Percentiles rank a stretch among this genome's conserved stretches.
Conservation (phyloP, 441 rosid species). For the Capsella rubella region DNA sequence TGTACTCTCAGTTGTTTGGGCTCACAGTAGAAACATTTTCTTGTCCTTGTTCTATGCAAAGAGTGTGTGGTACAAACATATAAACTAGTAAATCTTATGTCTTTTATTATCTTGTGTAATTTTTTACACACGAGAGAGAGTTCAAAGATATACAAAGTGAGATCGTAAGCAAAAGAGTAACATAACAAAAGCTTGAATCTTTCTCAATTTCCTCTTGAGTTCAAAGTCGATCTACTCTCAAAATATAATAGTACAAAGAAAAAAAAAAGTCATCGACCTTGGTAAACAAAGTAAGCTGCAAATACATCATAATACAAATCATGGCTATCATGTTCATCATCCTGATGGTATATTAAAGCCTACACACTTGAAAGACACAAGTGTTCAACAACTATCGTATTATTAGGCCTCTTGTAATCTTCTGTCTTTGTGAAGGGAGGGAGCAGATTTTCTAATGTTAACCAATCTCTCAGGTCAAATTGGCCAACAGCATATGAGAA, state of each 20-base stretch:
- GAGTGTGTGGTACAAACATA: neutral
- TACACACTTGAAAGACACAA: conserved; percentile 21
- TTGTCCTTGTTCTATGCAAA: neutral
- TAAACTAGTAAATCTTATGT: neutral
- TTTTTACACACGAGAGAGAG: neutral
- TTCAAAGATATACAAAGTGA: neutral
- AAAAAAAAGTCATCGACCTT: conserved; percentile 2
- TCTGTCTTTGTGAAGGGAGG: conserved; percentile 26
- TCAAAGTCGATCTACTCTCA: neutral
- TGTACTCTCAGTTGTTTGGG: neutral
- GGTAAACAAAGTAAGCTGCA: conserved; percentile 12
- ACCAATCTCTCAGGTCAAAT: conserved; percentile 33
- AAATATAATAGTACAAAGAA: neutral
- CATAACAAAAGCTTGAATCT: neutral
- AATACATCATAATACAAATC: conserved; percentile 8
- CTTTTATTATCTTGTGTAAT: neutral
- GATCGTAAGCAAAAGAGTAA: neutral
- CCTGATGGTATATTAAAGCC: conserved; percentile 25
- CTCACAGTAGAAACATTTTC: neutral
- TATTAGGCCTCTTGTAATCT: conserved; percentile 16
- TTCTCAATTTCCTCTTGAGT: neutral
- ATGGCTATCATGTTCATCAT: conserved; percentile 16
- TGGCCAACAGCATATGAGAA: conserved; percentile 10
- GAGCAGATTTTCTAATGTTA: conserved; percentile 11
- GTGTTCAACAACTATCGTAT: conserved; percentile 27